These are phyloP conservation scores for Puccinia polysora DNA, from an alignment of 1,284 basidiomycete genomes.

Conservation along the genomic window DNA sequence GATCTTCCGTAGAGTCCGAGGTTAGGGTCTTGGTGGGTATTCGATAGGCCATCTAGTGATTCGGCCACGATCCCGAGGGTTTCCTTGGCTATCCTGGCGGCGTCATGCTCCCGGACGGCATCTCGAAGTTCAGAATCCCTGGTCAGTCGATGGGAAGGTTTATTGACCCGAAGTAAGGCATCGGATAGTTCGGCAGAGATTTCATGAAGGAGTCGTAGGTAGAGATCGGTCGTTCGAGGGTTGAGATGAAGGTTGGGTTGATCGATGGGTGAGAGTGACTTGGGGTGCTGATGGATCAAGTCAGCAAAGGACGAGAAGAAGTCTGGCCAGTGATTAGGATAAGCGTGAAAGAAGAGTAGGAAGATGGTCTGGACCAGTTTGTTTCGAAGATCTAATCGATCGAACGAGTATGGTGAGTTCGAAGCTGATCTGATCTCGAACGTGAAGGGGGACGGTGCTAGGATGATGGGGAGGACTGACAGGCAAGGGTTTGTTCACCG, in stretches of 20 bases:
- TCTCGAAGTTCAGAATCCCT: constrained; percentile 80
- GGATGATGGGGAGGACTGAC: constrained; percentile 5
- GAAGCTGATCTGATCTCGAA: constrained; percentile 8
- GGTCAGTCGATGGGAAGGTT: constrained; percentile 62
- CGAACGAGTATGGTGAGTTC: constrained; percentile 28
- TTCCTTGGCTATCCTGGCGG: constrained; percentile 76
- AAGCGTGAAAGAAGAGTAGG: constrained; percentile 85
- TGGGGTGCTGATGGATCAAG: constrained; percentile 67
- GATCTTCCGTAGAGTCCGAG: constrained; percentile 52
- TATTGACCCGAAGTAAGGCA: constrained; percentile 73
- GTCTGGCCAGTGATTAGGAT: constrained; percentile 72
- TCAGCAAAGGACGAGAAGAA: constrained; percentile 54
- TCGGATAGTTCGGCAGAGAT: constrained; percentile 89
- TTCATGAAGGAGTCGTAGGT: constrained; percentile 81
- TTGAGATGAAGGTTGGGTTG: constrained; percentile 62
- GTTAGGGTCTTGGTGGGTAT: constrained; percentile 18
- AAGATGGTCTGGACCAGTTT: constrained; percentile 97
- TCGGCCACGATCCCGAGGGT: constrained; percentile 78
- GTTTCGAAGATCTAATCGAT: constrained; percentile 78
- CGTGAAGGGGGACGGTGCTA: background rate
- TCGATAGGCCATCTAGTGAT: constrained; percentile 53
- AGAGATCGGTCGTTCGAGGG: constrained; percentile 72
- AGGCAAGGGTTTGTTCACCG: constrained; percentile 23
- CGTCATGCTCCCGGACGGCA: constrained; percentile 77
- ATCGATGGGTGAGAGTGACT: constrained; percentile 59